These are phyloP conservation scores for Mycotypha africana DNA, from an alignment of 371 early-diverging fungal species.

Conservation along the genomic window DNA sequence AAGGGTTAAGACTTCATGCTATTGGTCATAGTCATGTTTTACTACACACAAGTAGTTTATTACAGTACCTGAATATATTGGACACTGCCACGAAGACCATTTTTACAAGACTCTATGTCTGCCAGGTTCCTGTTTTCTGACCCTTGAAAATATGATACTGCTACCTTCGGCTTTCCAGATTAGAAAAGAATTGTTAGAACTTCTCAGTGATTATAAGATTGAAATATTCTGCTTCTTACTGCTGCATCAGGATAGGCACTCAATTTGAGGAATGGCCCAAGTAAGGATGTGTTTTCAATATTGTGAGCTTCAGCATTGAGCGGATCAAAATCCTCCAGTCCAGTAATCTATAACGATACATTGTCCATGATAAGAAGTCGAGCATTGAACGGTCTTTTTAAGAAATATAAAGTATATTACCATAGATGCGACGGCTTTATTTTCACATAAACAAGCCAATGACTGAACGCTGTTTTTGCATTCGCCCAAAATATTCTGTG, in stretches of 20 bases:
- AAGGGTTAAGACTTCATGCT: too few relatives aligned
- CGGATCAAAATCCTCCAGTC: slow-evolving; percentile 59
- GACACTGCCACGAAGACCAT: slow-evolving; percentile 64
- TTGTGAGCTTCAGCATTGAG: slow-evolving; percentile 43
- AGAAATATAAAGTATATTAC: slow-evolving; percentile 20
- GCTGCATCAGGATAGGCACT: slow-evolving; percentile 56
- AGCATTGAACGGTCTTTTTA: background rate
- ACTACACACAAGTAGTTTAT: too few relatives aligned
- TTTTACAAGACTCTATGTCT: slow-evolving; percentile 58
- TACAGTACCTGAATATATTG: slow-evolving; percentile 58
- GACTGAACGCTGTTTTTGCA: slow-evolving; percentile 52
- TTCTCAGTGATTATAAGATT: too few relatives aligned
- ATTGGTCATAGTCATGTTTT: too few relatives aligned
- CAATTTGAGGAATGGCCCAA: slow-evolving; percentile 71
- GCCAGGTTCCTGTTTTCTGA: slow-evolving; percentile 45
- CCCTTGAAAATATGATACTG: slow-evolving; percentile 57
- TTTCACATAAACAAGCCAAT: slow-evolving; percentile 33
- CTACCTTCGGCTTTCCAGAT: slow-evolving; percentile 52
- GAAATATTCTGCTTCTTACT: too few relatives aligned
- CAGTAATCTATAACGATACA: slow-evolving; percentile 46
- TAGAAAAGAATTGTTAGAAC: slow-evolving; percentile 6
- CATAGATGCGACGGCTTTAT: slow-evolving; percentile 51
- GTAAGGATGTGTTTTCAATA: slow-evolving; percentile 61
- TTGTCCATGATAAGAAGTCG: background rate
- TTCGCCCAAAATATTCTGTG: slow-evolving; percentile 50